A percentile compares a stretch with the other conserved stretches of the same genome.
These are phyloP conservation scores for Fusarium domesticum DNA, from an alignment of 2,329 filamentous ascomycete species.

Conservation along the genomic window DNA sequence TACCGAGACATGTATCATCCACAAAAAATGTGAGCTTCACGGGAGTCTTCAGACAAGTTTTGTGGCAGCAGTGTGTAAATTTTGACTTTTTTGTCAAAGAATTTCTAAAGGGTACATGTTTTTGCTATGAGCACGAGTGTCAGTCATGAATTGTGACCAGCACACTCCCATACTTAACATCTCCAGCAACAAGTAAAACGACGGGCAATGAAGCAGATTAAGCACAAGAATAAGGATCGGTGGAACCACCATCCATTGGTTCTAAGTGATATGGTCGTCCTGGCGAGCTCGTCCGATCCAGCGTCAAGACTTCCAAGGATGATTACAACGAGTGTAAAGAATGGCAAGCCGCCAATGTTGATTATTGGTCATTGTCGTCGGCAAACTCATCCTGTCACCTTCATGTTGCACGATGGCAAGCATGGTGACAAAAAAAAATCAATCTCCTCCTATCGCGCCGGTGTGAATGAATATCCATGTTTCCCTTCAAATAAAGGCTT, in stretches of 20 bases:
- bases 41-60: background rate
- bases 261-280: slow-evolving; percentile 31
- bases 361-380: slow-evolving; percentile 26
- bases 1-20: too few species aligned
- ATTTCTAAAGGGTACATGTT: slow-evolving; percentile 26
- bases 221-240: slow-evolving; percentile 37
- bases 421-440: slow-evolving; percentile 16
- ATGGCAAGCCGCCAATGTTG: slow-evolving; percentile 36
- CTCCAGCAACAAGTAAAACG: slow-evolving; percentile 28
- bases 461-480: slow-evolving; percentile 18
- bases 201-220: slow-evolving; percentile 36
- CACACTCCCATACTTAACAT: slow-evolving; percentile 31
- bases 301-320: slow-evolving; percentile 36
- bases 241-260: slow-evolving; percentile 16
- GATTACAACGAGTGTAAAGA: slow-evolving; percentile 55
- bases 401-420: slow-evolving; percentile 14
- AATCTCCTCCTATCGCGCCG: slow-evolving; percentile 24
- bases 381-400: slow-evolving; percentile 22
- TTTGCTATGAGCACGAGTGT: slow-evolving; percentile 26
- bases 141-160: slow-evolving; percentile 32
- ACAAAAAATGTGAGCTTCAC: background rate
- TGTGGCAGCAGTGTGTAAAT: slow-evolving; percentile 28
- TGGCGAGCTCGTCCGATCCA: slow-evolving; percentile 34
- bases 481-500: slow-evolving; percentile 12
- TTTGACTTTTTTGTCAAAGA: slow-evolving; percentile 20